Percentiles rank a stretch among this genome's conserved stretches.
Conservation (phyloP, 2,329 filamentous ascomycete species). For the Alternaria sp. region DNA sequence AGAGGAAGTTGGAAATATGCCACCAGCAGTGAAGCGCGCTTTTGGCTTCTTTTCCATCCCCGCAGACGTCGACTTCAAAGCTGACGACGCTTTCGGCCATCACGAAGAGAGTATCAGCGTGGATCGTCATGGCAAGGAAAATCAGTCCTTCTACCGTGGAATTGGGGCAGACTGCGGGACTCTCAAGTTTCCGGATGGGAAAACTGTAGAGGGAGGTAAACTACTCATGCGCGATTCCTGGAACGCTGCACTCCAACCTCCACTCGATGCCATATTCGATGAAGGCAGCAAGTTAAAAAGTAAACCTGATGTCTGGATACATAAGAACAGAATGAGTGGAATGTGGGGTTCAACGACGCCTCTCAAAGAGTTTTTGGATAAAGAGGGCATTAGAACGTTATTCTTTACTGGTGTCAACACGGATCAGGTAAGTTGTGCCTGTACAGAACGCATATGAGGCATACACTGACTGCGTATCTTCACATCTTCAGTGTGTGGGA, state of each 20-base stretch:
- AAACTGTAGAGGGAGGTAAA: constrained; percentile 43
- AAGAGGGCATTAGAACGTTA: constrained; percentile 51
- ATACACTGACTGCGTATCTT: not conserved
- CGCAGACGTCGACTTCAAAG: constrained; percentile 23
- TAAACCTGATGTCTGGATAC: constrained; percentile 42
- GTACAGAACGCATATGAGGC: not conserved
- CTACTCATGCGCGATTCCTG: constrained; percentile 52
- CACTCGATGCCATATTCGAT: constrained; percentile 46
- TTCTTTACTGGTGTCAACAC: constrained; percentile 56
- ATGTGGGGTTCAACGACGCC: constrained; percentile 50
- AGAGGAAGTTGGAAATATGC: constrained; percentile 48
- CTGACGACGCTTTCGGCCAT: constrained; percentile 13
- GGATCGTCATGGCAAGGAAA: constrained; percentile 43
- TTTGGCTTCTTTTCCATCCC: constrained; percentile 45
- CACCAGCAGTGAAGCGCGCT: constrained; percentile 50
- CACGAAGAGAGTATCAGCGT: constrained; percentile 33
- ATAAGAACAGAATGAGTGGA: constrained; percentile 55
- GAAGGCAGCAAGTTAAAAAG: constrained; percentile 23
- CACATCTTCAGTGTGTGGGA: constrained; percentile 43
- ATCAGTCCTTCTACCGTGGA: constrained; percentile 36
- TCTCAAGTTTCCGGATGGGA: constrained; percentile 31
- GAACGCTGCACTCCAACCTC: constrained; percentile 54
- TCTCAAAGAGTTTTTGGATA: constrained; percentile 50
- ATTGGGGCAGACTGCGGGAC: constrained; percentile 44
- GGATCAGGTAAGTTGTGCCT: constrained; percentile 38